Percentiles rank a stretch among this genome's conserved stretches.
Evolutionary conservation across 2,329 filamentous ascomycete species (phyloP).

Genomic region (Colletotrichum plurivorum): DNA sequence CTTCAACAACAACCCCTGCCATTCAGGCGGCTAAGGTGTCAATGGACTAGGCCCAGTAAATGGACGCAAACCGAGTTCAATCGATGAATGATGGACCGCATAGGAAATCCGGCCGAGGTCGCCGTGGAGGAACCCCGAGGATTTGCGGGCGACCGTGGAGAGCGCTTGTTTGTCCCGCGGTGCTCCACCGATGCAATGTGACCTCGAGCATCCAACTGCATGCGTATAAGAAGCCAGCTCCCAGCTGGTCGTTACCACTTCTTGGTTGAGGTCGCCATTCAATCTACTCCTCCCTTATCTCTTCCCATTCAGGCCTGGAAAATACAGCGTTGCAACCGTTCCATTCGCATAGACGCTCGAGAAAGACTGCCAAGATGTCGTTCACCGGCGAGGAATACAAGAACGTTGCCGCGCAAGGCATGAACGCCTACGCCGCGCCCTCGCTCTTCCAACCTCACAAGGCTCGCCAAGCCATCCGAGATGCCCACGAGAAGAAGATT

Average conservation of each 20-base stretch:
- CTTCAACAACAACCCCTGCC: neutral
- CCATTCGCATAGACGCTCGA: too few relatives aligned
- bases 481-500: constrained; percentile 62
- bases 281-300: neutral
- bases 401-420: constrained; percentile 43
- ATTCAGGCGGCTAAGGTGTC: neutral
- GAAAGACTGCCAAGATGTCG: constrained; percentile 17
- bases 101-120: neutral
- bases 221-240: constrained; percentile 8
- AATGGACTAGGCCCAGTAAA: neutral
- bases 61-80: too few relatives aligned
- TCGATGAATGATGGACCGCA: neutral
- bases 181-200: constrained; percentile 26
- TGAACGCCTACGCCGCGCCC: constrained; percentile 58
- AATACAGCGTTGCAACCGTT: neutral
- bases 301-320: neutral
- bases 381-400: constrained; percentile 37
- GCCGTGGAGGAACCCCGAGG: neutral
- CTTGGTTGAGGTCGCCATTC: neutral
- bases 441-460: constrained; percentile 63
- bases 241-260: neutral
- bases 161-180: constrained; percentile 5
- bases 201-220: constrained; percentile 12
- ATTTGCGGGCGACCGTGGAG: constrained; percentile 9
- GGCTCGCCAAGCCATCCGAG: constrained; percentile 59